A percentile compares a stretch with the other conserved stretches of the same genome.
These are phyloP conservation scores for Peribolospora kevripleyi DNA, from an alignment of 768 basidiomycete species.

Conservation along the genomic window DNA sequence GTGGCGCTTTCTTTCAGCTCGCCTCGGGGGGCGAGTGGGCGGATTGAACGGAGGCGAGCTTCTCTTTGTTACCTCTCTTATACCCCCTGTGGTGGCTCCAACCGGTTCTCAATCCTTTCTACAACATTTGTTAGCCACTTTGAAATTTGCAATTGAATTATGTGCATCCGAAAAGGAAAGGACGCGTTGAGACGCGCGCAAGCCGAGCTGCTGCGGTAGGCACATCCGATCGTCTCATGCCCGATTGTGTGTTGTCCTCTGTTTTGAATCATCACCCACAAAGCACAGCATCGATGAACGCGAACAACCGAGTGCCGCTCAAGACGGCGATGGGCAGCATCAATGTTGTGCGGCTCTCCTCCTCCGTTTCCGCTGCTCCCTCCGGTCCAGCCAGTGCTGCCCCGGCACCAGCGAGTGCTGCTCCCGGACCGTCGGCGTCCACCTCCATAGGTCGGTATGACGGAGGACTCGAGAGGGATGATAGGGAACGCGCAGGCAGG, in stretches of 20 bases:
- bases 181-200: too few relatives aligned
- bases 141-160: too few relatives aligned
- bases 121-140: too few relatives aligned
- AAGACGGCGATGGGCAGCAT: not conserved
- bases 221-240: too few relatives aligned
- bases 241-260: too few relatives aligned
- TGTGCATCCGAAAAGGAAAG: too few relatives aligned
- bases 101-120: too few relatives aligned
- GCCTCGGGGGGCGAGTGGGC: conserved; percentile 11
- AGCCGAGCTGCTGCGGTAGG: too few relatives aligned
- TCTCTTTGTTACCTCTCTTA: too few relatives aligned
- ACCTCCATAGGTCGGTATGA: conserved; percentile 58
- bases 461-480: conserved; percentile 82
- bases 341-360: not conserved
- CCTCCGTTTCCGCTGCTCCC: not conserved
- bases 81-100: too few relatives aligned
- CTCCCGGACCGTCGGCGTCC: not conserved
- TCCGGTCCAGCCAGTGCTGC: not conserved
- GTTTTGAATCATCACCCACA: too few relatives aligned
- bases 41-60: not conserved
- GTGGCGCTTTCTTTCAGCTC: conserved; percentile 12
- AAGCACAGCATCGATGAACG: not conserved
- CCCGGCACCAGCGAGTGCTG: not conserved
- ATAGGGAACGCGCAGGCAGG: conserved; percentile 29
- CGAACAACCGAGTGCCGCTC: not conserved